Conservation (phyloP, 306 rosid species). For the Ziziphus jujuba region DNA sequence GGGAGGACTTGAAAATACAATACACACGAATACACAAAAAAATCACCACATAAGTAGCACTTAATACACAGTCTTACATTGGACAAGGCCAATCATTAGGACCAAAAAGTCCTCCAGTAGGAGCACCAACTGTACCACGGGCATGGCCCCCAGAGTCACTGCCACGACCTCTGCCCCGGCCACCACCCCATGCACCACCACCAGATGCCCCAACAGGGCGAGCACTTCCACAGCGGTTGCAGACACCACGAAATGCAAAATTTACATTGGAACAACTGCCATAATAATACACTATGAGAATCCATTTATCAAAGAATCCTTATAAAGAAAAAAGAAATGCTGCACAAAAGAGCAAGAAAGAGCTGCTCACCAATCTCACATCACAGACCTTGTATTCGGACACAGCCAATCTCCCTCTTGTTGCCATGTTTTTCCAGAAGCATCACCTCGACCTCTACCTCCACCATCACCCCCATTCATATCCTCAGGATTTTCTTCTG, state of each 20-base stretch:
- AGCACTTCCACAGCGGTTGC: slow-evolving; percentile 98
- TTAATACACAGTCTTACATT: slow-evolving; percentile 50
- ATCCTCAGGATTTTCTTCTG: slow-evolving; percentile 53
- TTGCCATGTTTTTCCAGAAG: slow-evolving; percentile 91
- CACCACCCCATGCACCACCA: slow-evolving; percentile 68
- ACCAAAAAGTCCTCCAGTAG: slow-evolving; percentile 87
- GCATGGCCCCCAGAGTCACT: slow-evolving; percentile 66
- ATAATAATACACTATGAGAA: slow-evolving; percentile 36
- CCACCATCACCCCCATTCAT: slow-evolving; percentile 57
- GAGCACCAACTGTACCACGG: slow-evolving; percentile 50
- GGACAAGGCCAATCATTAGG: slow-evolving; percentile 99
- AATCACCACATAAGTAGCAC: background rate
- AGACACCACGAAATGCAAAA: slow-evolving; percentile 99
- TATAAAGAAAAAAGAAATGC: slow-evolving; percentile 9
- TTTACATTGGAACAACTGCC: slow-evolving; percentile 91
- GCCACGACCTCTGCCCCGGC: slow-evolving; percentile 88
- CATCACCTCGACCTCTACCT: slow-evolving; percentile 76
- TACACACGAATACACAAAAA: background rate
- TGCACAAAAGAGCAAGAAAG: slow-evolving; percentile 65
- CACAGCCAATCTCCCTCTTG: slow-evolving; percentile 99
- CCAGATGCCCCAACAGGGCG: slow-evolving; percentile 93
- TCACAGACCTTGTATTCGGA: slow-evolving; percentile 99
- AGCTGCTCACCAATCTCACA: slow-evolving; percentile 99
- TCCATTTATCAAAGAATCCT: slow-evolving; percentile 19
- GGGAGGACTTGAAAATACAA: background rate